Evolutionary conservation across 2,329 filamentous ascomycete species (phyloP).

Genomic region (Rhinocladiella similis): DNA sequence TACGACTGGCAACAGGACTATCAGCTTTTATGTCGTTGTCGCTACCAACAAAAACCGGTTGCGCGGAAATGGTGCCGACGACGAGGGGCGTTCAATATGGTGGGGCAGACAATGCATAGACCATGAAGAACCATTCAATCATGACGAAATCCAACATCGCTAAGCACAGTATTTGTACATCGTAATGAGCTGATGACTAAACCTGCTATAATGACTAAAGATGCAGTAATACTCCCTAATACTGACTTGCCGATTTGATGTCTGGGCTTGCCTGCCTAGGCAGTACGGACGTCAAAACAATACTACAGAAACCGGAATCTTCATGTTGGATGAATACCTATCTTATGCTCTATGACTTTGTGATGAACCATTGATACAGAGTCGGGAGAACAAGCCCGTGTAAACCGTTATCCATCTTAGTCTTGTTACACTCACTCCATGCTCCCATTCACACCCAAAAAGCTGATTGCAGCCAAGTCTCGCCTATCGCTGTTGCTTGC

Average conservation of each 20-base stretch:
- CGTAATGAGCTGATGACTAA: conserved; percentile 12
- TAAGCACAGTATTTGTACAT: no score
- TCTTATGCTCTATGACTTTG: neutral
- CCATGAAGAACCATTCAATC: neutral
- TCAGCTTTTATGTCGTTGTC: conserved; percentile 6
- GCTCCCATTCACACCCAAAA: no score
- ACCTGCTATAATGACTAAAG: conserved; percentile 16
- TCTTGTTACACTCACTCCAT: no score
- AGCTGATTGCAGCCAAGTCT: neutral
- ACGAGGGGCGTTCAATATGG: neutral
- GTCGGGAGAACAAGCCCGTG: neutral
- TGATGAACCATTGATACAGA: neutral
- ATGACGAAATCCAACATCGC: neutral
- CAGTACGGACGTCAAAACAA: neutral
- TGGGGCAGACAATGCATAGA: neutral
- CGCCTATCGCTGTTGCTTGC: neutral
- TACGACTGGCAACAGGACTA: neutral
- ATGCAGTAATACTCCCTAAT: conserved; percentile 14
- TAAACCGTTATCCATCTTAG: neutral
- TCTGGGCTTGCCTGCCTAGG: neutral
- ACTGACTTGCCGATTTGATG: neutral
- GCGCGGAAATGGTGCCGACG: neutral
- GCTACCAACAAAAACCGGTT: neutral
- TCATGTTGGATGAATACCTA: neutral
- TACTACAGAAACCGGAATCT: neutral